Base-by-base conservation (phyloP, 2,329 filamentous ascomycete species). In the Hypoxylon sp. region DNA sequence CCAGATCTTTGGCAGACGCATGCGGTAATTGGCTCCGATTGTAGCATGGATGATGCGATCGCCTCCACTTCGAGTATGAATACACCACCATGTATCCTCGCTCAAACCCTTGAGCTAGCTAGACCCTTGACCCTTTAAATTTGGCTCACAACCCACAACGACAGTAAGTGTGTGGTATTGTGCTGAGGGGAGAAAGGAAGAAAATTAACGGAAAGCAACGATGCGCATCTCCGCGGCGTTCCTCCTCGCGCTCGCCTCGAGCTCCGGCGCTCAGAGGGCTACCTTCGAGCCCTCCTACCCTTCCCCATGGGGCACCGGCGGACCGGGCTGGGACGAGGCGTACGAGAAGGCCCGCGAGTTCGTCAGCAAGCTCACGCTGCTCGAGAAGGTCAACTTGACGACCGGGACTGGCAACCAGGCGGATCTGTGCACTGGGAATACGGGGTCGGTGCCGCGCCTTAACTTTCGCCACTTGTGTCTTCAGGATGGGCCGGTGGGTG, bases 381-480 rank as follows among this genome's bases (percentile, higher is more conserved):
- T 88, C 4, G 91, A 94, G 79, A 94, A 94, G 79, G 90, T 93
- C 76, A 93, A 94, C 77, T 79, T 94, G 68, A 93, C 91, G 3
- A 93, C 91, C 5, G 91, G 91, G 72, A 87, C 88, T 55, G 91
- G 91, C 76, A 91, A 80, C 72, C 72, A 80, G 60, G 75, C 77
- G 0, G 76, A 81, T 44, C 59, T 74, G n/a, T 82, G 81, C 61
- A 77, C 80, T 3, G 80, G 81, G 14, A 78, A 77, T 42, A 79
- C 79, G 6, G 78, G 78, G 2, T 82, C 86, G 13, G 83, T 90
- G 48, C 86, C 87, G 0, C 80, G 87, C 51, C 79, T 90, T 3
- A 85, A 84, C 17, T 88, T 90, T 77, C 84, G 83, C 61, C 82
- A 85, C 5, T 78, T 93, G 42, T 94, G 91, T 76, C 79, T 92